phyloP scores from a whole-genome alignment of 2,329 filamentous ascomycete species.

The Nothopassalora personata region DNA sequence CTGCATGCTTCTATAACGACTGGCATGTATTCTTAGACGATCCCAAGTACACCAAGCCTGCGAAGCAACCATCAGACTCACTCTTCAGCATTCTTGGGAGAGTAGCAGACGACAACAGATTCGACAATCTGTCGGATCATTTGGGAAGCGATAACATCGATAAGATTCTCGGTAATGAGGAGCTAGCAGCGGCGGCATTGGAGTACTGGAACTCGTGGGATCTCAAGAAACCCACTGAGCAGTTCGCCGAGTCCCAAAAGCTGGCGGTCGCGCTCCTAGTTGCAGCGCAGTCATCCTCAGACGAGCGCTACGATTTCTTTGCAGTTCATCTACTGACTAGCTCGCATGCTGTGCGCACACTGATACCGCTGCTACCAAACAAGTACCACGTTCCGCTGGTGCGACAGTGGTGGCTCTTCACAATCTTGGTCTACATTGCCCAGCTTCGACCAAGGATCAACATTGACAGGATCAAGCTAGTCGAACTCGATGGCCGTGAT shows the following conservation, averaged over 20 bases:
- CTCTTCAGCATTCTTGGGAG: slow-evolving; percentile 66
- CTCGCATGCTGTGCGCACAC: slow-evolving; percentile 79
- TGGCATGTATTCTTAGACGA: slow-evolving; percentile 65
- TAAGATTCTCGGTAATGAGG: slow-evolving; percentile 61
- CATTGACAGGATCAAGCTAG: slow-evolving; percentile 55
- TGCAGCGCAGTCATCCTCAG: slow-evolving; percentile 42
- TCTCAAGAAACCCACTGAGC: slow-evolving; percentile 61
- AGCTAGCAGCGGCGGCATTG: slow-evolving; percentile 66
- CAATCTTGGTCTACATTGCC: slow-evolving; percentile 69
- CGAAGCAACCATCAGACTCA: slow-evolving; percentile 55
- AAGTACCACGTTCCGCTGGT: slow-evolving; percentile 69
- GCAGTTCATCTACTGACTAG: slow-evolving; percentile 76
- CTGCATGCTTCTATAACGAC: slow-evolving; percentile 53
- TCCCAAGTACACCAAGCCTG: slow-evolving; percentile 61
- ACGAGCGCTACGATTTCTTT: slow-evolving; percentile 72
- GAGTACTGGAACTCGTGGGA: slow-evolving; percentile 91
- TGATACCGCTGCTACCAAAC: slow-evolving; percentile 70
- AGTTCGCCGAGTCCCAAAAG: slow-evolving; percentile 66
- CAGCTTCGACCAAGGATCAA: slow-evolving; percentile 69
- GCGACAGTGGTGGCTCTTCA: slow-evolving; percentile 84
- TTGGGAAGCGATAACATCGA: slow-evolving; percentile 60
- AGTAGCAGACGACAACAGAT: slow-evolving; percentile 62
- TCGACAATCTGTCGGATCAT: slow-evolving; percentile 60
- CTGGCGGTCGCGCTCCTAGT: slow-evolving; percentile 57
- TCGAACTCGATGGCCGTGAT: slow-evolving; percentile 57